Evolutionary conservation across 257 asterid genomes (phyloP).

Genomic region (Solanum raphanifolium): DNA sequence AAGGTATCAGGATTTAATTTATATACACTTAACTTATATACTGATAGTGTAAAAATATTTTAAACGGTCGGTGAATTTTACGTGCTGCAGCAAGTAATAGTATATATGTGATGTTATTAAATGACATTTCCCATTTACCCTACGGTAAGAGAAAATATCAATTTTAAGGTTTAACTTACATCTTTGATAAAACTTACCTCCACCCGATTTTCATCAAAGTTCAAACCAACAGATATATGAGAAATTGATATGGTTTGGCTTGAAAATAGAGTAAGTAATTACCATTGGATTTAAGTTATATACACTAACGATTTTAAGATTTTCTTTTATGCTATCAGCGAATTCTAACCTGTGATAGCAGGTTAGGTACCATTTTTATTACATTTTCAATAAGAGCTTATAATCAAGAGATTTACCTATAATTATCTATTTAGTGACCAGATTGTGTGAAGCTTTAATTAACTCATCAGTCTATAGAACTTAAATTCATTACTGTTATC

Average conservation of each 20-base stretch:
- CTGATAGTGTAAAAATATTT: not conserved
- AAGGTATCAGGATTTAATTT: not conserved
- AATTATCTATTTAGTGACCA: not conserved
- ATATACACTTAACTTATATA: not conserved
- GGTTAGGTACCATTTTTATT: not conserved
- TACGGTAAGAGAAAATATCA: not conserved
- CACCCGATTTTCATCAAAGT: not conserved
- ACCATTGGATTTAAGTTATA: not conserved
- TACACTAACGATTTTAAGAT: not conserved
- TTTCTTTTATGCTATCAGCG: not conserved
- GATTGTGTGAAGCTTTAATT: not conserved
- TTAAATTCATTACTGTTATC: not conserved
- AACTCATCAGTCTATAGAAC: not conserved
- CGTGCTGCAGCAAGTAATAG: not conserved
- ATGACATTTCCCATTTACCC: conserved; percentile 10
- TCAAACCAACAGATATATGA: not conserved
- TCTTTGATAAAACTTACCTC: not conserved
- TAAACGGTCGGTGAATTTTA: not conserved
- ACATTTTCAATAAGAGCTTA: not conserved
- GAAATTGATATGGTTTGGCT: not conserved
- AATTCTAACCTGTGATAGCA: not conserved
- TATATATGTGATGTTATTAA: too few relatives aligned
- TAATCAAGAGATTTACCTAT: not conserved
- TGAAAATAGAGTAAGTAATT: not conserved
- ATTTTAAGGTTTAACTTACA: not conserved